phyloP scores from a whole-genome alignment of 805 yeast species.

The Monosporozyma unispora region DNA sequence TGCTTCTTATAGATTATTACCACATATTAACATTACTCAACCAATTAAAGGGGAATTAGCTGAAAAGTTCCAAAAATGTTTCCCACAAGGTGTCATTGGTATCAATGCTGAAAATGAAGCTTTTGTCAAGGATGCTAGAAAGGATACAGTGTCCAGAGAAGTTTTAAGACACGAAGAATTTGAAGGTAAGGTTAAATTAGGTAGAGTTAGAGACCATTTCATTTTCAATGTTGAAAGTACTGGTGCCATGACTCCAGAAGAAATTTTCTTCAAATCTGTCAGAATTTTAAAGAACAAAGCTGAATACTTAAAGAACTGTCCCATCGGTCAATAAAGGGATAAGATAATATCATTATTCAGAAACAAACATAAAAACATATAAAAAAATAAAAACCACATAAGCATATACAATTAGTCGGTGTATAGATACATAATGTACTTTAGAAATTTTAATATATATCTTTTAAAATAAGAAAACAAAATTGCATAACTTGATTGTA shows the following conservation, averaged over 20 bases:
- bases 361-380: neutral
- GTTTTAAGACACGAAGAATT: slow-evolving; percentile 91
- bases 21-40: slow-evolving; percentile 65
- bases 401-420: neutral
- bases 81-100: slow-evolving; percentile 87
- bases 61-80: slow-evolving; percentile 72
- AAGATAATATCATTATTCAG: neutral
- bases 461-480: neutral
- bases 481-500: neutral
- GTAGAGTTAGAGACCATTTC: slow-evolving; percentile 86
- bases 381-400: slow-evolving; percentile 1
- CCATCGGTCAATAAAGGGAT: slow-evolving; percentile 46
- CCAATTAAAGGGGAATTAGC: slow-evolving; percentile 77
- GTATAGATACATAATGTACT: slow-evolving; percentile 1
- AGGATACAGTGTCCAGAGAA: slow-evolving; percentile 94
- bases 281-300: slow-evolving; percentile 80
- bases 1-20: slow-evolving; percentile 89
- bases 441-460: neutral
- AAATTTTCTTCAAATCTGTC: slow-evolving; percentile 85
- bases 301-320: slow-evolving; percentile 68
- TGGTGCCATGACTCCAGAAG: slow-evolving; percentile 96
- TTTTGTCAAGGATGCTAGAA: slow-evolving; percentile 77
- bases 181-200: slow-evolving; percentile 78
- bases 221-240: slow-evolving; percentile 90
- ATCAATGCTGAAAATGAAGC: slow-evolving; percentile 63